Conservation (phyloP, 2,329 filamentous ascomycete species). For the Madurella fahalii region DNA sequence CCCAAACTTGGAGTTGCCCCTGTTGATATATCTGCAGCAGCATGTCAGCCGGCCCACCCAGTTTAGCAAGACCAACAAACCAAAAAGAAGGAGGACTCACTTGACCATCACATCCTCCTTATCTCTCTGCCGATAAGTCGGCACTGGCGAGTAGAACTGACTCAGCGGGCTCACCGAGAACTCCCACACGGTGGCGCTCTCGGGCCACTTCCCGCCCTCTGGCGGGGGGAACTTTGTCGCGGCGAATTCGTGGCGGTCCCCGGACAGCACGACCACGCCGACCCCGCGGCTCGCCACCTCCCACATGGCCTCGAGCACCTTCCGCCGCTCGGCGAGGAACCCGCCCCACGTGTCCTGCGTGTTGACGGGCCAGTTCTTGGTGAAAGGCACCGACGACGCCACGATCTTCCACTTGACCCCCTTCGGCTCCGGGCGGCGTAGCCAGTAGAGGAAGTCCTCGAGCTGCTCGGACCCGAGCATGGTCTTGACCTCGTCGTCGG, state of each 20-base stretch:
- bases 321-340: constrained; percentile 74
- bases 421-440: constrained; percentile 65
- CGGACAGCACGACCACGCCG: constrained; percentile 79
- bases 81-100: constrained; percentile 48
- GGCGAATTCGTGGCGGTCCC: constrained; percentile 95
- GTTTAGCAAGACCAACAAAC: background rate
- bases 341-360: constrained; percentile 91
- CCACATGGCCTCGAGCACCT: constrained; percentile 89
- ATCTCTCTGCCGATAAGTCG: constrained; percentile 78
- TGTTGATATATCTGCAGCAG: constrained; percentile 63
- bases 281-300: constrained; percentile 69
- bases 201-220: constrained; percentile 55
- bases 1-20: constrained; percentile 86
- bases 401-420: constrained; percentile 93
- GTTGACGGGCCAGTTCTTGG: constrained; percentile 94
- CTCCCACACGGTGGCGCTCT: constrained; percentile 70
- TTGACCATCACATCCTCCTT: constrained; percentile 79
- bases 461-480: constrained; percentile 84
- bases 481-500: constrained; percentile 62
- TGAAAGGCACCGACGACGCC: constrained; percentile 87
- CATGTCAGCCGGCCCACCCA: constrained; percentile 6
- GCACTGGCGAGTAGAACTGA: constrained; percentile 87
- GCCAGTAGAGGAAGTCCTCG: constrained; percentile 71
- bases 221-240: constrained; percentile 74
- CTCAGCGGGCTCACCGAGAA: constrained; percentile 88